Evolutionary conservation across 352 stramenopile species (phyloP), one percentile per base, ranked within the genome.

Genomic region (Phytophthora sp.): DNA sequence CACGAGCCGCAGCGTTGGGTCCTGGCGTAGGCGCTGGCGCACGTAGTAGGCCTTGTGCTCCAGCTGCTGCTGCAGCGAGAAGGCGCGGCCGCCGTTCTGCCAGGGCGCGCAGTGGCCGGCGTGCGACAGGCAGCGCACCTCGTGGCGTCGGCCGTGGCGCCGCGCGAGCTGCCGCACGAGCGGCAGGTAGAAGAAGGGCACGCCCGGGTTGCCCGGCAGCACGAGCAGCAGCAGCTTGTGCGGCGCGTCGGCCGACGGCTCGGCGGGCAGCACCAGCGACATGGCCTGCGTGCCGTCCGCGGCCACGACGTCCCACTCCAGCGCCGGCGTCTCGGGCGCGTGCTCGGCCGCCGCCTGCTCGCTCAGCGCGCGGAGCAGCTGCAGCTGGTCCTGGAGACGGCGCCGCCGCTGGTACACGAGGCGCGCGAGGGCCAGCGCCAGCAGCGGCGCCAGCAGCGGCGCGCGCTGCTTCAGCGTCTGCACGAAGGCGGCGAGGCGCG

Each of bases 151-250:
- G 34, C 66, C 72, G 21, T 78, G 63, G 13, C 54, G 68, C 23
- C 56, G 45, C 0, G 80, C 56, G 21, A 92, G 35, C 55, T 81
- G 62, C 21, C 80, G 77, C 84, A 91, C 86, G 17, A 91, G 65
- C 34, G 84, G 77, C 39, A 89, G 49, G 54, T 89, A 88, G 50
- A 78, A 92, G 55, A 84, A 81, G 18, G 79, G 66, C 27, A 89
- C 35, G 13, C 84, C 84, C 0, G 84, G 84, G 50, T 92, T 92
- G 4, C 84, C 84, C 0, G 84, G 84, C 10, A 91, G 60, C 18
- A 92, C 59, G 11, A 91, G 65, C 53, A 92, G 76, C 31, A 91
- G 64, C 27, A 74, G 46, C 9, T 88, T 79, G 43, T n/a, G n/a
- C n/a, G n/a, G n/a, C n/a, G n/a, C n/a, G n/a, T n/a, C n/a, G n/a